These are phyloP conservation scores for Trichoderma afroharzianum DNA, from an alignment of 2,329 filamentous ascomycete genomes.

Conservation along the genomic window DNA sequence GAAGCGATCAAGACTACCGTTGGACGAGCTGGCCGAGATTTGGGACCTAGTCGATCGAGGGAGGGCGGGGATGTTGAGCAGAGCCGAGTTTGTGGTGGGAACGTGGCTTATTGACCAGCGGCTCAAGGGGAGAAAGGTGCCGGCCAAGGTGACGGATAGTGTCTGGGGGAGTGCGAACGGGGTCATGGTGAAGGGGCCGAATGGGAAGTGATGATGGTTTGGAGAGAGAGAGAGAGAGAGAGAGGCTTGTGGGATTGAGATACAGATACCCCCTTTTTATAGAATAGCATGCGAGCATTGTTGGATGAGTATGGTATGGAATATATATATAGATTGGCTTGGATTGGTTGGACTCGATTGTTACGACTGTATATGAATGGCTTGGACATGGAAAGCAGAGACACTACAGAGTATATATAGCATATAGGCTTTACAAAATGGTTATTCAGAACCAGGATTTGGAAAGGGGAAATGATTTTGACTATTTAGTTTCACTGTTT, in stretches of 20 bases:
- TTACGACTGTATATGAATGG: not conserved
- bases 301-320: not conserved
- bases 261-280: not conserved
- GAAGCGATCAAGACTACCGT: constrained; percentile 63
- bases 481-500: not conserved
- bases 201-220: constrained; percentile 23
- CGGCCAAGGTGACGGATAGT: constrained; percentile 65
- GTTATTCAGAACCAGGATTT: not conserved
- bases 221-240: not conserved
- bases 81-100: constrained; percentile 76
- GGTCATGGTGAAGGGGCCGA: constrained; percentile 37
- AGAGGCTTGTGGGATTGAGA: not conserved
- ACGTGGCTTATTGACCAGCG: constrained; percentile 80
- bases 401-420: not conserved
- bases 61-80: constrained; percentile 53
- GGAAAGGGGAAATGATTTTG: not conserved
- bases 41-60: constrained; percentile 69
- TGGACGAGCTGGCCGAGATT: constrained; percentile 67
- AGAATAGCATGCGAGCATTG: not conserved
- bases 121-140: constrained; percentile 74
- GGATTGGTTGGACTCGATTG: not conserved
- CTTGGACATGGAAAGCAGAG: not conserved
- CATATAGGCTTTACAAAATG: not conserved
- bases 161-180: constrained; percentile 69
- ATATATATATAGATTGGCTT: not conserved